phyloP scores from a whole-genome alignment of 192 early-diverging fungal species.

The Backusella morwellensis region DNA sequence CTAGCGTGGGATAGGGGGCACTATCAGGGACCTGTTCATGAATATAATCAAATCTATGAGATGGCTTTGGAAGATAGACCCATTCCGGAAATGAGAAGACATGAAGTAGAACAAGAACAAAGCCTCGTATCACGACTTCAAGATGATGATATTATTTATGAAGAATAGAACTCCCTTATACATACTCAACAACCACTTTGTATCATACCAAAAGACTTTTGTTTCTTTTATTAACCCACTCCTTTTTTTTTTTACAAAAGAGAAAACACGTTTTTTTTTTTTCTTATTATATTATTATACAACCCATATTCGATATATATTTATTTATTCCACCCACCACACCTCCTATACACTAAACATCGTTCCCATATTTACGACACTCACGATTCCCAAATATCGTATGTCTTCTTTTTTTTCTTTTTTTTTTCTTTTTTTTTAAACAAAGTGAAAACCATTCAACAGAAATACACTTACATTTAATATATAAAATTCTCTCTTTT shows the following conservation, averaged over 20 bases:
- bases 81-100: conserved; percentile 5
- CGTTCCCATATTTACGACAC: not conserved
- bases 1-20: conserved; percentile 48
- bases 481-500: not conserved
- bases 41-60: conserved; percentile 38
- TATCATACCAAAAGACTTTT: not conserved
- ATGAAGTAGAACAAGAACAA: conserved; percentile 17
- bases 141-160: conserved; percentile 6
- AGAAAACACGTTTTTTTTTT: no score
- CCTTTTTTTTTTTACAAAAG: no score
- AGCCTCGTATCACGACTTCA: conserved; percentile 8
- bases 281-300: no score
- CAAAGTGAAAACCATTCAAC: no score
- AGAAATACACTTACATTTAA: not conserved
- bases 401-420: not conserved
- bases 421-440: not conserved
- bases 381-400: not conserved
- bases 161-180: not conserved
- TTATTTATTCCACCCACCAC: no score
- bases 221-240: not conserved
- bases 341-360: no score
- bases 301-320: no score
- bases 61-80: conserved; percentile 12
- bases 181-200: not conserved
- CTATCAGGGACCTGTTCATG: conserved; percentile 40